These are phyloP conservation scores for Xerocomellus chrysenteron DNA, from an alignment of 768 basidiomycete species.

Conservation along the genomic window DNA sequence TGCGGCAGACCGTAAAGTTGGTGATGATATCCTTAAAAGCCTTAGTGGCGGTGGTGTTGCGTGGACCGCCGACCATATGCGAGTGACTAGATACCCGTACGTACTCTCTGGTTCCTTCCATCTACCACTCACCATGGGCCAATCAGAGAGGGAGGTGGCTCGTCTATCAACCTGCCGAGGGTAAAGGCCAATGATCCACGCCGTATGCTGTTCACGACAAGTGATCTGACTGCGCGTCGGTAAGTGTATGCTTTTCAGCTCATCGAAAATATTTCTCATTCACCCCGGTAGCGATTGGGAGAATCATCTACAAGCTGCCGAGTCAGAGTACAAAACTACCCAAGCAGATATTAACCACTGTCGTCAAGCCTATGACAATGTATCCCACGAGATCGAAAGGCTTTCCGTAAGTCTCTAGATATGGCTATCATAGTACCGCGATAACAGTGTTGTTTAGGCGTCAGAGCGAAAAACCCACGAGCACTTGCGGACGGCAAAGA, in stretches of 20 bases:
- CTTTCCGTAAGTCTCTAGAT: conserved; percentile 34
- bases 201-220: conserved; percentile 53
- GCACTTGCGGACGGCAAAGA: conserved; percentile 35
- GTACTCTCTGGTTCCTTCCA: conserved; percentile 23
- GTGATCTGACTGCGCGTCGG: conserved; percentile 51
- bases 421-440: not conserved
- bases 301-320: conserved; percentile 37
- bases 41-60: conserved; percentile 53
- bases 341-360: conserved; percentile 28
- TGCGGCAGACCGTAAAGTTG: conserved; percentile 60
- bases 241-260: conserved; percentile 27
- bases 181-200: conserved; percentile 35
- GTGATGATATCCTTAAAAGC: conserved; percentile 48
- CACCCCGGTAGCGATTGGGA: conserved; percentile 44
- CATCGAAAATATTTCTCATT: not conserved
- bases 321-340: conserved; percentile 37
- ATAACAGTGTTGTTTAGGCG: conserved; percentile 8
- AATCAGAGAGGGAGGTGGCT: conserved; percentile 66
- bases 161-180: conserved; percentile 41
- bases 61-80: conserved; percentile 63
- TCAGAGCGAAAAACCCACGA: conserved; percentile 24
- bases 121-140: not conserved
- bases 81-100: conserved; percentile 64
- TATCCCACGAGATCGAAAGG: conserved; percentile 30
- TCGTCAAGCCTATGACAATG: conserved; percentile 29